These are phyloP conservation scores for Pyrenochaeta sp. DNA, from an alignment of 2,329 filamentous ascomycete genomes.

Conservation along the genomic window DNA sequence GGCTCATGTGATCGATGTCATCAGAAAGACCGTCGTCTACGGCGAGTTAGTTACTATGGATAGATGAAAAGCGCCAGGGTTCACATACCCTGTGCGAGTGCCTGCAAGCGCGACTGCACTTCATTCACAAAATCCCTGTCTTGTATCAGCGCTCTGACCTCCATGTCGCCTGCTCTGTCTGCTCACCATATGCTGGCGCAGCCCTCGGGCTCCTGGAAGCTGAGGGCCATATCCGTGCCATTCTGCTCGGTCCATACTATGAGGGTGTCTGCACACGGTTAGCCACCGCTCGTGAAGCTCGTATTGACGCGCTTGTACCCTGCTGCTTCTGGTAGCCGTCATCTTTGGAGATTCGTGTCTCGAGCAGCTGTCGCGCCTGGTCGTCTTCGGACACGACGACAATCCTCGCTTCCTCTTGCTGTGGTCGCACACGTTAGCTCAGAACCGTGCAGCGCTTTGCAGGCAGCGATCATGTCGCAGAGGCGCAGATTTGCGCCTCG, in stretches of 20 bases:
- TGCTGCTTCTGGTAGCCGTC: slow-evolving; percentile 99
- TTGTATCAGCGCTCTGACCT: slow-evolving; percentile 20
- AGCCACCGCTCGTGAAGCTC: slow-evolving; percentile 12
- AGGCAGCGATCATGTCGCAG: slow-evolving; percentile 18
- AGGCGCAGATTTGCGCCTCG: slow-evolving; percentile 20
- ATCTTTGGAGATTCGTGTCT: slow-evolving; percentile 90
- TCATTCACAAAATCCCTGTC: slow-evolving; percentile 88
- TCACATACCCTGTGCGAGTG: slow-evolving; percentile 67
- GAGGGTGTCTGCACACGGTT: slow-evolving; percentile 75
- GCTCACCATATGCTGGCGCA: slow-evolving; percentile 88
- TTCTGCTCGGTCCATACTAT: slow-evolving; percentile 97
- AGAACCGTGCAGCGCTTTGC: slow-evolving; percentile 10
- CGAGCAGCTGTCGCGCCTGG: slow-evolving; percentile 80
- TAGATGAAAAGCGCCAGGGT: not conserved
- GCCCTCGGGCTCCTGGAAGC: slow-evolving; percentile 96
- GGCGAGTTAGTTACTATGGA: slow-evolving; percentile 22
- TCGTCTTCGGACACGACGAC: slow-evolving; percentile 94
- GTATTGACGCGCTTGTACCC: slow-evolving; percentile 63
- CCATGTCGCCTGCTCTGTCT: slow-evolving; percentile 1
- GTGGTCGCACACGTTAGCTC: slow-evolving; percentile 59
- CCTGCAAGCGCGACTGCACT: slow-evolving; percentile 78
- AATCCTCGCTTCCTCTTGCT: slow-evolving; percentile 83
- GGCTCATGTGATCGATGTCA: slow-evolving; percentile 76
- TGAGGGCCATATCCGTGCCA: slow-evolving; percentile 94
- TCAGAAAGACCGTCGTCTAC: slow-evolving; percentile 88